Evolutionary conservation across 2,329 filamentous ascomycete genomes (phyloP).

Genomic region (Blumeriella jaapii): DNA sequence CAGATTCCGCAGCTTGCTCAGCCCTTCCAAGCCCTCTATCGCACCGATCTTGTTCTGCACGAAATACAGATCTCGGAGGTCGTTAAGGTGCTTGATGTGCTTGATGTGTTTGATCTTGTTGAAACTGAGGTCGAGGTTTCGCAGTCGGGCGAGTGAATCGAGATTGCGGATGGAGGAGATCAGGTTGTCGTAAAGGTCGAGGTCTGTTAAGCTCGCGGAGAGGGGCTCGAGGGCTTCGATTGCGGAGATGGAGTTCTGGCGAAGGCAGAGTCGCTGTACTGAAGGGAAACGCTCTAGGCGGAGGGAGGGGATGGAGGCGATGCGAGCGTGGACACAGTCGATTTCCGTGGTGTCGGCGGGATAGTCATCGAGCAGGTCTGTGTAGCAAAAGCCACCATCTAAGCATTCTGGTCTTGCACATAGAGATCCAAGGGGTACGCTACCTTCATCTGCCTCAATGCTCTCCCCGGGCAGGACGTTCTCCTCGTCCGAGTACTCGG

Average conservation of each 20-base stretch:
- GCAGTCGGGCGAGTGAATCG: constrained; percentile 65
- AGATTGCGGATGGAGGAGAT: constrained; percentile 79
- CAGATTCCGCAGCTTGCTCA: constrained; percentile 67
- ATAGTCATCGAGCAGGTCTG: constrained; percentile 51
- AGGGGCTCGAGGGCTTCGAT: constrained; percentile 64
- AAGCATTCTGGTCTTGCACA: not conserved
- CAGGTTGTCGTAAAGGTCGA: constrained; percentile 95
- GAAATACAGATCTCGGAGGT: constrained; percentile 77
- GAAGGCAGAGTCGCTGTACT: constrained; percentile 69
- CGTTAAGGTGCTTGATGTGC: constrained; percentile 63
- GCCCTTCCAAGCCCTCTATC: constrained; percentile 72
- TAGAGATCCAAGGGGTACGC: constrained; percentile 1
- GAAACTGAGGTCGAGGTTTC: constrained; percentile 81
- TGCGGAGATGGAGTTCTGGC: constrained; percentile 77
- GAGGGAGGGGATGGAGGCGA: constrained; percentile 66
- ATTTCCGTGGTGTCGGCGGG: constrained; percentile 61
- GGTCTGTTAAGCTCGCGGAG: constrained; percentile 59
- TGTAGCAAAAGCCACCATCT: too few species aligned
- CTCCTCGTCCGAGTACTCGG: constrained; percentile 71
- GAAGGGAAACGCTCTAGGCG: constrained; percentile 74
- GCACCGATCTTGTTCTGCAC: constrained; percentile 87
- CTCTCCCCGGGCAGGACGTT: constrained; percentile 59
- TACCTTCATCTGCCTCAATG: constrained; percentile 74
- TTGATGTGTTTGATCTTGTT: constrained; percentile 99
- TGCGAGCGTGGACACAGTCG: constrained; percentile 77